Base-by-base conservation (phyloP, 176 grass and related monocot species). In the Hordeum marinum region DNA sequence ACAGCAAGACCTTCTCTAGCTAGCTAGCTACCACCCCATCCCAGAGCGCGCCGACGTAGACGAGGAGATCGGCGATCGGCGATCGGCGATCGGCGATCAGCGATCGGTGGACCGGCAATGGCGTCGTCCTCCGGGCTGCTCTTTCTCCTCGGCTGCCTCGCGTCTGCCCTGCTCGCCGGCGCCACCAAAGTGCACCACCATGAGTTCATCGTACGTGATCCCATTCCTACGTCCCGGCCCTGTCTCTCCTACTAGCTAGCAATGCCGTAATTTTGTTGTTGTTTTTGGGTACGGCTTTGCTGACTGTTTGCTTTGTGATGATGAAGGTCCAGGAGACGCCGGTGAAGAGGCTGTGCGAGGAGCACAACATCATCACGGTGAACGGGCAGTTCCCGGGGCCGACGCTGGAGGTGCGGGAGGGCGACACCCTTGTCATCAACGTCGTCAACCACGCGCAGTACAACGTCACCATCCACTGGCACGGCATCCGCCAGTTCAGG, bases 291-390 rank as follows among this genome's bases (percentile, higher is more conserved):
- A 4, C 31, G 40, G 54, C 6, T 25, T 50, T 17, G 13, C 67
- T 83, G 81, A 72, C 18, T 37, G 0, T 43, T 27, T 79, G 25
- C 12, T 73, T 36, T 9, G 26, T 29, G 61, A 5, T 7, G 26
- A 15, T 29, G 66, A 63, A 97, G 94, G 79, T 97, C 57, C 92
- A 97, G 24, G 94, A 90, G 83, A 92, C 90, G 39, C 94, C 92
- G 35, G 92, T 97, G 94, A 90, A 92, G 92, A 94, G 92, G 94
- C 92, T 97, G 94, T 94, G 94, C 92, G 86, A 82, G 4, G 84
- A 80, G 26, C 92, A 90, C 40, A 90, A 90, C 72, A 87, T 94
- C 55, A 92, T 97, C 82, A 92, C 92, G 10, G 94, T 94, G 80
- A 97, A 97, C 76, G 94, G 89, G 66, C 94, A 94, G 81, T 90